phyloP scores from a whole-genome alignment of 805 yeast genomes.

The Maudiozyma turicensis region DNA sequence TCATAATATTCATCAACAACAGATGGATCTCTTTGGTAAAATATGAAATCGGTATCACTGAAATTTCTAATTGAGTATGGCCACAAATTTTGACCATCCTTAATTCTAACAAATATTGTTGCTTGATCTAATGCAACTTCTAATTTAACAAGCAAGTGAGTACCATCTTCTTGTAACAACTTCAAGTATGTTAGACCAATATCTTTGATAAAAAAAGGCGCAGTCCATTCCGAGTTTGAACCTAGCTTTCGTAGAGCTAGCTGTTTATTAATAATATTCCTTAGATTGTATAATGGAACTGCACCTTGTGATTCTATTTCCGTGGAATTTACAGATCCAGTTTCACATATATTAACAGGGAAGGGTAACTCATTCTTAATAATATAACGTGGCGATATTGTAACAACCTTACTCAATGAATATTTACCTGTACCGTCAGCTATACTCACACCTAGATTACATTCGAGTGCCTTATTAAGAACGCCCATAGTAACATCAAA shows the following conservation, averaged over 20 bases:
- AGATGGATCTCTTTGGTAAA: slow-evolving; percentile 78
- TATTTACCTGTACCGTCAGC: slow-evolving; percentile 83
- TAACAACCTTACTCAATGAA: slow-evolving; percentile 63
- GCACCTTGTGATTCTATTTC: slow-evolving; percentile 39
- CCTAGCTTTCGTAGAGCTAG: slow-evolving; percentile 50
- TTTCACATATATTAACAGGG: slow-evolving; percentile 52
- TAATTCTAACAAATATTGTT: slow-evolving; percentile 65
- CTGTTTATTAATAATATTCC: slow-evolving; percentile 45
- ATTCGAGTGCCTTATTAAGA: slow-evolving; percentile 46
- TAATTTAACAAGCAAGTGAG: slow-evolving; percentile 61
- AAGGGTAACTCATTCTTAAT: slow-evolving; percentile 52
- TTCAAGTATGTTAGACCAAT: slow-evolving; percentile 75
- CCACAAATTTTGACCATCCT: slow-evolving; percentile 72
- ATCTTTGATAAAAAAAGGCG: slow-evolving; percentile 78
- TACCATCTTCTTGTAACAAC: slow-evolving; percentile 49
- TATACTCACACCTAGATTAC: slow-evolving; percentile 64
- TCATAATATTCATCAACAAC: slow-evolving; percentile 26
- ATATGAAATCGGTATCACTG: slow-evolving; percentile 74
- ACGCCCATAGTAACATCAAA: slow-evolving; percentile 46
- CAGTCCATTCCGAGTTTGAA: slow-evolving; percentile 61
- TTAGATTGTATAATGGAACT: slow-evolving; percentile 54
- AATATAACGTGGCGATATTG: slow-evolving; percentile 75
- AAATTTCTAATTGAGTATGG: slow-evolving; percentile 88
- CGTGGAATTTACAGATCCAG: slow-evolving; percentile 48
- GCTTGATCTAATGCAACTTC: slow-evolving; percentile 74